These are phyloP conservation scores for Dioszegia crocea DNA, from an alignment of 768 basidiomycete genomes.

Conservation along the genomic window DNA sequence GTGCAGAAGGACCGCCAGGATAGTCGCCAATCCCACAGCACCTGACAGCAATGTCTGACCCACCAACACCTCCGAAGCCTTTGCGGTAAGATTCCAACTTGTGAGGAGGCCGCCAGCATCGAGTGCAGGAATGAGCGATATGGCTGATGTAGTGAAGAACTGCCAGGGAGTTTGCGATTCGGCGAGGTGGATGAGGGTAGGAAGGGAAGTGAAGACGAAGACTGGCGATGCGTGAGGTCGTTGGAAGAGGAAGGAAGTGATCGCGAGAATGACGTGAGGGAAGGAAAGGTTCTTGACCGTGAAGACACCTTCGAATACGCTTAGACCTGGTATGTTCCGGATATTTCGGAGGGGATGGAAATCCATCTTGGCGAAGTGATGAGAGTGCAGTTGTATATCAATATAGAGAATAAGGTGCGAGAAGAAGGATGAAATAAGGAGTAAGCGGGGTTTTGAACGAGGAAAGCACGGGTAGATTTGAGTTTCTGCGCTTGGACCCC, in stretches of 20 bases:
- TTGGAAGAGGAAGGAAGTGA: slow-evolving; percentile 10
- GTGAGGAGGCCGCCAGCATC: background rate
- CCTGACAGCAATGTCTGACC: slow-evolving; percentile 6
- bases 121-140: background rate
- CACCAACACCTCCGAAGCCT: background rate
- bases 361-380: background rate
- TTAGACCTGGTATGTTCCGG: background rate
- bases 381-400: too few species aligned
- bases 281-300: background rate
- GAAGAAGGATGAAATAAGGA: too few species aligned
- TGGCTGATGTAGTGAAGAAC: background rate
- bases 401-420: too few species aligned
- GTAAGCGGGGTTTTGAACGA: too few species aligned
- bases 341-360: slow-evolving; percentile 1
- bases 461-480: too few species aligned
- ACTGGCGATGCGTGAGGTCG: slow-evolving; percentile 4
- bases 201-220: slow-evolving; percentile 10
- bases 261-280: slow-evolving; percentile 1
- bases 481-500: too few species aligned
- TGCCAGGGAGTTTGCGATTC: background rate
- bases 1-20: background rate
- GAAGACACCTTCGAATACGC: background rate
- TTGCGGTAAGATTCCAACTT: background rate
- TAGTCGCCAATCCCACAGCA: background rate
- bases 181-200: slow-evolving; percentile 10